Evolutionary conservation across 306 rosid genomes (phyloP), one percentile per base, ranked within the genome.

Genomic region (Glycine soja): DNA sequence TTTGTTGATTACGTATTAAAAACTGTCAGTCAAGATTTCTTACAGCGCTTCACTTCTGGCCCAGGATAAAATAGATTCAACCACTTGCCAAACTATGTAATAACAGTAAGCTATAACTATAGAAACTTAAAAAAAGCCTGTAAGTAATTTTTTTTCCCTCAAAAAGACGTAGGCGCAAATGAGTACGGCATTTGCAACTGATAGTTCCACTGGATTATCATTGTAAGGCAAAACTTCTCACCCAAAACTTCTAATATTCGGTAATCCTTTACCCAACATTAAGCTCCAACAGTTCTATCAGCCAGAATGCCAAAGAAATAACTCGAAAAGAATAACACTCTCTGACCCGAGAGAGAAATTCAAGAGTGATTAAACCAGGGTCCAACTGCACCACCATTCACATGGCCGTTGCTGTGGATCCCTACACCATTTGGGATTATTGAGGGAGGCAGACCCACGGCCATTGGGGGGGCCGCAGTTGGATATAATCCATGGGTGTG

Each of bases 281-380:
- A 70, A 62, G 81, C 83, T 70, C 97, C 97, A 87, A 88, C 76
- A 87, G 93, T 79, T 76, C 86, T 74, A 90, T 78, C 94, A 88
- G 93, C 82, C 77, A 78, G 85, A 85, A 90, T 81, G 92, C 90
- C 92, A 86, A 86, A 81, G 85, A 85, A 91, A 87, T 82, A 84
- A 90, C 89, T 77, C 64, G 4, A 74, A 52, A 86, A 84, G 78
- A 83, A 85, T 72, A 32, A 78, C 71, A 83, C 81, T 78, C 85
- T 69, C 71, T 70, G 82, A 74, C 86, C 88, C 62, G 54, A 68
- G 70, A 73, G 59, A 68, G 72, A 36, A 73, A 84, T 85, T 91
- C 86, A 93, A 79, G 91, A 72, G 86, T 90, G 97, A 69, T 89
- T 93, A 88, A 90, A 93, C 99, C 99, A 93, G 71, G 97, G 98